Percentiles rank a stretch among this genome's conserved stretches.
phyloP scores from a whole-genome alignment of 2,329 filamentous ascomycete genomes.

The Paraconiothyrium sp. region DNA sequence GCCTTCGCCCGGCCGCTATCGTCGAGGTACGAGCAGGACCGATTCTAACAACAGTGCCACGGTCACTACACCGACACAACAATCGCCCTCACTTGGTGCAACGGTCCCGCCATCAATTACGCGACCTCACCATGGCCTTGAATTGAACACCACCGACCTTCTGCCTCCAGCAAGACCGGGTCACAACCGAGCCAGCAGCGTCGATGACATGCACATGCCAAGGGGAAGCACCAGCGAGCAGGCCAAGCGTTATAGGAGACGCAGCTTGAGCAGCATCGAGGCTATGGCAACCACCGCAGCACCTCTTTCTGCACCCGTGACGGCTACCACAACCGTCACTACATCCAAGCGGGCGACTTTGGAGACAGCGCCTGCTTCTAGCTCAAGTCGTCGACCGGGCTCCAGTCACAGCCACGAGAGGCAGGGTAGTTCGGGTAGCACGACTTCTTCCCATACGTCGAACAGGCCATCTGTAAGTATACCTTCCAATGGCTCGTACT shows the following conservation, averaged over 20 bases:
- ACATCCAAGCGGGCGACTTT: slow-evolving; percentile 28
- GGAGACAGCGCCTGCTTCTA: slow-evolving; percentile 40
- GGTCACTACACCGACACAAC: slow-evolving; percentile 42
- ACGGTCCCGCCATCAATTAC: slow-evolving; percentile 62
- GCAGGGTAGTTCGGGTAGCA: slow-evolving; percentile 51
- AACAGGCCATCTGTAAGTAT: slow-evolving; percentile 46
- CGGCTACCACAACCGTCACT: slow-evolving; percentile 23
- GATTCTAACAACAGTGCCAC: slow-evolving; percentile 52
- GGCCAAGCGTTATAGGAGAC: slow-evolving; percentile 79
- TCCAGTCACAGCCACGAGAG: slow-evolving; percentile 49
- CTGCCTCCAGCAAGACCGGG: slow-evolving; percentile 48
- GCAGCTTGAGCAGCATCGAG: slow-evolving; percentile 78
- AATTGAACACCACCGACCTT: slow-evolving; percentile 57
- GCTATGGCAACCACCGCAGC: slow-evolving; percentile 34
- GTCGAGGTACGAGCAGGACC: slow-evolving; percentile 71
- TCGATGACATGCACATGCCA: slow-evolving; percentile 75
- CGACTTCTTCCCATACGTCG: slow-evolving; percentile 42
- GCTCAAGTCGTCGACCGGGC: slow-evolving; percentile 40
- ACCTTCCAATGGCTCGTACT: slow-evolving; percentile 3
- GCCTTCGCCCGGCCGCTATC: slow-evolving; percentile 82
- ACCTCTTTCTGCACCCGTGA: slow-evolving; percentile 22
- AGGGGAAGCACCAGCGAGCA: slow-evolving; percentile 69
- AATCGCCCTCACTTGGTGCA: slow-evolving; percentile 39
- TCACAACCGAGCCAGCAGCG: slow-evolving; percentile 67
- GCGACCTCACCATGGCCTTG: slow-evolving; percentile 64